phyloP scores from a whole-genome alignment of 2,329 filamentous ascomycete genomes.

The Ophiostoma quercus region DNA sequence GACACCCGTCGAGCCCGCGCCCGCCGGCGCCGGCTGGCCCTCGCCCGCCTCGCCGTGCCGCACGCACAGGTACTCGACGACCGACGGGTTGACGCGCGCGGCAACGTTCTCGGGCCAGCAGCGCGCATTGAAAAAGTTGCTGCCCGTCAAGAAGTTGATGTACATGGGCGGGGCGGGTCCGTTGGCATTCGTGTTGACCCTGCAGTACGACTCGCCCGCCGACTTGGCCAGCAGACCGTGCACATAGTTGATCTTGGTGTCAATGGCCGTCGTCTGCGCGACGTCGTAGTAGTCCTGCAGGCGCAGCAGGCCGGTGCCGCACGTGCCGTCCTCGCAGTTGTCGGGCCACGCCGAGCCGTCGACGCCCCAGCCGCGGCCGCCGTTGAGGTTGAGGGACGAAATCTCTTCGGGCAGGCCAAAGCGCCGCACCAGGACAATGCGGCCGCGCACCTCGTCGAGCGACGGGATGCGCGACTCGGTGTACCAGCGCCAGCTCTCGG shows the following conservation, averaged over 20 bases:
- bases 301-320: constrained; percentile 66
- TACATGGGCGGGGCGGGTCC: constrained; percentile 57
- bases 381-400: constrained; percentile 45
- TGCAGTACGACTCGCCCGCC: constrained; percentile 43
- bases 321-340: constrained; percentile 72
- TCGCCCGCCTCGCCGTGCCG: constrained; percentile 50
- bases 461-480: constrained; percentile 69
- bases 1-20: constrained; percentile 76
- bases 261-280: constrained; percentile 65
- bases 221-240: constrained; percentile 73
- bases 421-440: constrained; percentile 77
- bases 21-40: constrained; percentile 49
- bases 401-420: constrained; percentile 56
- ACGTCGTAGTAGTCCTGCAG: constrained; percentile 97
- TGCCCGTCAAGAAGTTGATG: constrained; percentile 84
- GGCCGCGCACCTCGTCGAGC: constrained; percentile 73
- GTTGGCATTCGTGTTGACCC: not conserved
- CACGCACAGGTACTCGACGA: constrained; percentile 57
- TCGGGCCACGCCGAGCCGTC: constrained; percentile 72
- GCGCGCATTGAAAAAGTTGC: constrained; percentile 86
- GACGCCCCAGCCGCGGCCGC: constrained; percentile 51
- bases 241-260: constrained; percentile 70
- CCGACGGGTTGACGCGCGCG: constrained; percentile 75
- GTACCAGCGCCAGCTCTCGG: constrained; percentile 58
- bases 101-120: constrained; percentile 96